A percentile compares a stretch with the other conserved stretches of the same genome.
Conservation (phyloP, 2,329 filamentous ascomycete species). For the Penicillium sp. region DNA sequence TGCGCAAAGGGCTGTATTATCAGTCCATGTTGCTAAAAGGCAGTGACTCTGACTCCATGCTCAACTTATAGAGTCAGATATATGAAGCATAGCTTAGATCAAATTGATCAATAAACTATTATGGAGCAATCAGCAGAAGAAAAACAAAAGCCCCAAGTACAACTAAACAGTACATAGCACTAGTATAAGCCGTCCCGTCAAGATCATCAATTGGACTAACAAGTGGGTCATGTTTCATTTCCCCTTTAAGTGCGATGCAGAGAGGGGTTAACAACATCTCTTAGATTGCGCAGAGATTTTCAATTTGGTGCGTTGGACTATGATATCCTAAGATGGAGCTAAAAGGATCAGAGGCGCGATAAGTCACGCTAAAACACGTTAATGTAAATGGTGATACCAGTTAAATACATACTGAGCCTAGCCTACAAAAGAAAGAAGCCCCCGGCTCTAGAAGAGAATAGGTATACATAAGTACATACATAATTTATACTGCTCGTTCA, state of each 20-base stretch:
- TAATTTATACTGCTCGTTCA: no score
- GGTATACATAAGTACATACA: no score
- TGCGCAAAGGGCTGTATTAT: not conserved
- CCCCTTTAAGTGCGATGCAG: constrained; percentile 13
- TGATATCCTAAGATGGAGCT: not conserved
- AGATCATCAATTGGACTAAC: constrained; percentile 2
- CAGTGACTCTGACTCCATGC: not conserved
- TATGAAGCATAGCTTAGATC: no score
- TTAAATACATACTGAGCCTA: no score
- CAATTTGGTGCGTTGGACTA: no score
- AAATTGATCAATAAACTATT: no score
- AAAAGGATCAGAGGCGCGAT: not conserved
- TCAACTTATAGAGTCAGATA: no score
- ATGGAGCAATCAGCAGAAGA: no score
- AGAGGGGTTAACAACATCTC: not conserved
- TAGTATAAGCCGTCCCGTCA: constrained; percentile 1
- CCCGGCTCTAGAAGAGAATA: no score
- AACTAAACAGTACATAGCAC: not conserved
- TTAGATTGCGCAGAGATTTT: not conserved
- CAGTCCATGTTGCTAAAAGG: not conserved
- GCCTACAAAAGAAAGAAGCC: no score
- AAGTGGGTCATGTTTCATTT: constrained; percentile 3
- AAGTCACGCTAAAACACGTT: not conserved
- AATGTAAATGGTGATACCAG: no score
- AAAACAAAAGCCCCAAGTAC: not conserved